Evolutionary conservation across 768 basidiomycete genomes (phyloP), one percentile per base, ranked within the genome.

Genomic region (Lepiota brunneoincarnata): DNA sequence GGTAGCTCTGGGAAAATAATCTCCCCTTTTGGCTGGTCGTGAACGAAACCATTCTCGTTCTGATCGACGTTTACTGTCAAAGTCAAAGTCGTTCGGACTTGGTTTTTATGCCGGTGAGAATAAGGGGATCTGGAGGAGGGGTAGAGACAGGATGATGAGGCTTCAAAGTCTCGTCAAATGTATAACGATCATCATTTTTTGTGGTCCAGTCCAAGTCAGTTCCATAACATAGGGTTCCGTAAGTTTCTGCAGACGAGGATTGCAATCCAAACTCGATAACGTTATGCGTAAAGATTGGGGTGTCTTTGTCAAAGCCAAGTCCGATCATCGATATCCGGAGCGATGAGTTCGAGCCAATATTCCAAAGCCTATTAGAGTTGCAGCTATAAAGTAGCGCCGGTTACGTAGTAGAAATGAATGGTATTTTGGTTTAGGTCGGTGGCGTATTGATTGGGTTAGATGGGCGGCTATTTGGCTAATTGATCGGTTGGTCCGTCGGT

Each of bases 1-100:
- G 91, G 89, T 7, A 93, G 75, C 6, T 72, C 76, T 2, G 83
- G 76, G 63, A 89, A 84, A 21, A 81, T 73, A 39, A 64, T 63
- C 34, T 82, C 81, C 47, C 73, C 75, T 48, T 69, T 70, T 38
- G 61, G 45, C 28, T 54, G 53, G 23, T 54, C 53, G 10, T 41
- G 41, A 48, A 39, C 20, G 51, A 63, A 61, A 43, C 64, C 49
- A 40, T 64, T 63, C 11, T 63, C 53, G 36, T 55, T 54, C 69
- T 59, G 57, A 68, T 89, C 80, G 71, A 84, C 24, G 6, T 31
- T 10, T 9, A 31, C n/a, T 31, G 7, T 41, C 28, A 14, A 38
- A 12, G 10, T 83, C 76, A 89, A 71, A 74, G 65, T 61, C 38
- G 66, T 35, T 63, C 52, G 61, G 59, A 47, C 17, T 49, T 28